These are phyloP conservation scores for Penicillium mononematosum DNA, from an alignment of 495 filamentous ascomycete genomes.

Conservation along the genomic window DNA sequence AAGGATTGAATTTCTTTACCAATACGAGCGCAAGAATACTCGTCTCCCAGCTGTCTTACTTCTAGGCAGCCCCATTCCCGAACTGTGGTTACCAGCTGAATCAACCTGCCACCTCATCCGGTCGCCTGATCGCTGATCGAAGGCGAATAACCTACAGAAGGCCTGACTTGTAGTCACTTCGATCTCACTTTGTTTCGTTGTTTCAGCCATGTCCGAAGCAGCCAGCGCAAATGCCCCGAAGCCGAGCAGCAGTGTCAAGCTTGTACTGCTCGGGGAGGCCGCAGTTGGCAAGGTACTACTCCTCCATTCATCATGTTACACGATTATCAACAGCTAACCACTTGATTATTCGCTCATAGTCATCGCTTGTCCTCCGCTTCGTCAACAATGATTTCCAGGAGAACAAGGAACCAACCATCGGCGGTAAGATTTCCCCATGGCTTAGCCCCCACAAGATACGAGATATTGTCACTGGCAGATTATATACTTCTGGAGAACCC, in stretches of 20 bases:
- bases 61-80: slow-evolving; percentile 12
- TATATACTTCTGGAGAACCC: not conserved
- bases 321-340: slow-evolving; percentile 21
- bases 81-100: slow-evolving; percentile 24
- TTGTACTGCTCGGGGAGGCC: slow-evolving; percentile 93
- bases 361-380: slow-evolving; percentile 94
- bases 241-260: slow-evolving; percentile 98
- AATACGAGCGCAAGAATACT: slow-evolving; percentile 5
- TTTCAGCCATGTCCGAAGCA: slow-evolving; percentile 44
- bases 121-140: slow-evolving; percentile 27
- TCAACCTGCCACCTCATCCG: slow-evolving; percentile 22
- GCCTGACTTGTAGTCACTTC: slow-evolving; percentile 29
- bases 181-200: not conserved
- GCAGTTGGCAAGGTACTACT: slow-evolving; percentile 90
- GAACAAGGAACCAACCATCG: slow-evolving; percentile 99
- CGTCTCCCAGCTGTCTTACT: slow-evolving; percentile 9
- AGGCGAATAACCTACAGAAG: slow-evolving; percentile 30
- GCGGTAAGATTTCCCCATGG: slow-evolving; percentile 60
- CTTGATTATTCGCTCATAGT: slow-evolving; percentile 52
- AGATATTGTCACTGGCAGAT: not conserved
- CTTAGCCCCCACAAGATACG: slow-evolving; percentile 12
- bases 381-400: slow-evolving; percentile 99
- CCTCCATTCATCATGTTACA: slow-evolving; percentile 10
- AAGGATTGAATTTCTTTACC: not conserved
- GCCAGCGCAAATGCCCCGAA: slow-evolving; percentile 67